A percentile compares a stretch with the other conserved stretches of the same genome.
Evolutionary conservation across 352 stramenopile species (phyloP).

Genomic region (Globisporangium megalacanthum): DNA sequence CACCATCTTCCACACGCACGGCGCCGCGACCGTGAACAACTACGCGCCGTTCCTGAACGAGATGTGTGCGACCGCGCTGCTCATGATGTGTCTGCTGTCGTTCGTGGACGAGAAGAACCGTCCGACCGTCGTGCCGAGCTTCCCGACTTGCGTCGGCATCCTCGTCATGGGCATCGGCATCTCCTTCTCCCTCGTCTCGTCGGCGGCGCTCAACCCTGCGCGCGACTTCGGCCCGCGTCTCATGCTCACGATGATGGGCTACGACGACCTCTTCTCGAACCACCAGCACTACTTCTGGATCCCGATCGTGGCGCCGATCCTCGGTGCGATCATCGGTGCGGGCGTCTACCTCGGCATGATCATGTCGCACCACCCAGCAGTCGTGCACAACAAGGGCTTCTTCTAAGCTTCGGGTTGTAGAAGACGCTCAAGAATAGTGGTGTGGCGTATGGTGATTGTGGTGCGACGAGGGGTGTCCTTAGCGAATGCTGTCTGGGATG

Average conservation of each 20-base stretch:
- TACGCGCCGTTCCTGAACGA: slow-evolving; percentile 24
- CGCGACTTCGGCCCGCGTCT: slow-evolving; percentile 32
- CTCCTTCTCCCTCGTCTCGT: slow-evolving; percentile 22
- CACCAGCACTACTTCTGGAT: slow-evolving; percentile 32
- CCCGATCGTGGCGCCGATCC: slow-evolving; percentile 22
- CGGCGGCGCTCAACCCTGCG: slow-evolving; percentile 28
- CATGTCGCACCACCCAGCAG: slow-evolving; percentile 24
- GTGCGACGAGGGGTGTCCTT: too few relatives aligned
- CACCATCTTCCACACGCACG: slow-evolving; percentile 27
- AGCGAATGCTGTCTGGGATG: too few relatives aligned
- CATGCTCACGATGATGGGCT: slow-evolving; percentile 20
- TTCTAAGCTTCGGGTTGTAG: slow-evolving; percentile 11
- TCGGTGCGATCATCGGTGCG: slow-evolving; percentile 20
- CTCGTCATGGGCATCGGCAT: slow-evolving; percentile 25
- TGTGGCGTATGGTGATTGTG: too few relatives aligned
- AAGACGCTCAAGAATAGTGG: too few relatives aligned
- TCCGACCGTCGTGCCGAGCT: slow-evolving; percentile 14
- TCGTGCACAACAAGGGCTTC: slow-evolving; percentile 20
- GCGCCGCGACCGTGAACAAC: slow-evolving; percentile 17
- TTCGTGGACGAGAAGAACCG: slow-evolving; percentile 29
- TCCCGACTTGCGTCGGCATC: slow-evolving; percentile 23
- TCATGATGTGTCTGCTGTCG: slow-evolving; percentile 19
- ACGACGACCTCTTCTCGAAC: slow-evolving; percentile 19
- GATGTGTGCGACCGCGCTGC: slow-evolving; percentile 14
- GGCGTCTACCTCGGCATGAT: slow-evolving; percentile 22